Base-by-base conservation (phyloP, 331 rosid genomes). In the Cydonia oblonga region DNA sequence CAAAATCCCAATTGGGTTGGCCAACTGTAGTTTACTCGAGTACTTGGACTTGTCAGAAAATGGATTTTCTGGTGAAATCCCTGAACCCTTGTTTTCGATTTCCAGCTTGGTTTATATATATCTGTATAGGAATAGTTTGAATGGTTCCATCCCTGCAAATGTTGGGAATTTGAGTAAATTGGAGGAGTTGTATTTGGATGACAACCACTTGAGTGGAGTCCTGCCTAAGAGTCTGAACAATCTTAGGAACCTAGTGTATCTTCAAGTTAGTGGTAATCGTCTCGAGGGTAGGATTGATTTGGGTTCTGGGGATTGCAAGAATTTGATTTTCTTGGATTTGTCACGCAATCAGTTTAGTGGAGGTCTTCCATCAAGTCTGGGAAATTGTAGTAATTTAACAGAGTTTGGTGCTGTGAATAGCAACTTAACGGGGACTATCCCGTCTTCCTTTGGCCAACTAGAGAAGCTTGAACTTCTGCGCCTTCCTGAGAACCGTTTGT, bases 201-300 rank as follows among this genome's bases (percentile, higher is more conserved):
- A 0, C 1, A 93, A 93, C 53, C 54, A 66, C 1, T 52, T 93
- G 62, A 69, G 70, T 49, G 98, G 96, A 64, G 35, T 30, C 16
- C 76, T 90, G 66, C 97, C 98, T 3, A 70, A 68, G 60, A 87
- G 72, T 64, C 78, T 90, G 20, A 82, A 76, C 80, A 80, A 67
- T 56, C 89, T 86, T 58, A 68, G 70, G 58, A 73, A 68, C 62
- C 88, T 93, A 49, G 42, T 6, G 9, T 15, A 19, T 72, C 18
- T 93, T 10, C 10, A 13, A 24, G 83, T 86, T 13, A 57, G 70
- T 56, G 0, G 0, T 2, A 93, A 89, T 73, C 66, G 51, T 57
- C 86, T 93, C 72, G 81, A n/a, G 44, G 96, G 98, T 73, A 75
- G 79, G n/a, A 84, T 93, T 77, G 86, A 90, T 69, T 62, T 81